A percentile compares a stretch with the other conserved stretches of the same genome.
phyloP scores from a whole-genome alignment of 2,329 filamentous ascomycete genomes.

The Grosmannia clavigera region DNA sequence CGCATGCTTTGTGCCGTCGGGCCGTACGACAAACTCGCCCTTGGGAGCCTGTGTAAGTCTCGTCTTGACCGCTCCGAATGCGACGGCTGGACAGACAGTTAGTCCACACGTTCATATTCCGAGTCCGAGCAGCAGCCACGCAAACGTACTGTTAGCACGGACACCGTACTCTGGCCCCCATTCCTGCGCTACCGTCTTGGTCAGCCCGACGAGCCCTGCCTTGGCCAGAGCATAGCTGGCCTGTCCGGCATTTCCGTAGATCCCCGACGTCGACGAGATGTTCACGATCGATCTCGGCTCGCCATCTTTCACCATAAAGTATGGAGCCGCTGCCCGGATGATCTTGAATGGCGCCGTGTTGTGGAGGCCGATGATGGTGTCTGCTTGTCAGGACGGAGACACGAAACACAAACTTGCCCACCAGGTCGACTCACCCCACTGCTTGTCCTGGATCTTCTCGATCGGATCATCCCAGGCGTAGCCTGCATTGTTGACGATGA shows the following conservation, averaged over 20 bases:
- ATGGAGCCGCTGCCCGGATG: slow-evolving; percentile 66
- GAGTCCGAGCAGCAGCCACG: too few species aligned
- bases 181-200: slow-evolving; percentile 84
- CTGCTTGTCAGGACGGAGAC: background rate
- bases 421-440: slow-evolving; percentile 44
- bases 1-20: slow-evolving; percentile 48
- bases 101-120: background rate
- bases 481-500: slow-evolving; percentile 84
- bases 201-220: slow-evolving; percentile 69
- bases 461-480: slow-evolving; percentile 92
- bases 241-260: slow-evolving; percentile 85
- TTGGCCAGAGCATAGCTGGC: slow-evolving; percentile 81
- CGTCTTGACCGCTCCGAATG: slow-evolving; percentile 73
- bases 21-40: slow-evolving; percentile 65
- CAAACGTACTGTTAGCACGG: slow-evolving; percentile 48
- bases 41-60: slow-evolving; percentile 71
- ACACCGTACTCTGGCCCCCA: slow-evolving; percentile 81
- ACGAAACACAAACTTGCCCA: background rate
- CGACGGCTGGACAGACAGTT: slow-evolving; percentile 34
- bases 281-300: slow-evolving; percentile 71
- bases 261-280: slow-evolving; percentile 68
- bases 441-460: slow-evolving; percentile 82
- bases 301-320: slow-evolving; percentile 77
- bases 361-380: slow-evolving; percentile 75
- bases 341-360: slow-evolving; percentile 78